Evolutionary conservation across 83 land plant species (phyloP).

Genomic region (Isoetes engelmannii): DNA sequence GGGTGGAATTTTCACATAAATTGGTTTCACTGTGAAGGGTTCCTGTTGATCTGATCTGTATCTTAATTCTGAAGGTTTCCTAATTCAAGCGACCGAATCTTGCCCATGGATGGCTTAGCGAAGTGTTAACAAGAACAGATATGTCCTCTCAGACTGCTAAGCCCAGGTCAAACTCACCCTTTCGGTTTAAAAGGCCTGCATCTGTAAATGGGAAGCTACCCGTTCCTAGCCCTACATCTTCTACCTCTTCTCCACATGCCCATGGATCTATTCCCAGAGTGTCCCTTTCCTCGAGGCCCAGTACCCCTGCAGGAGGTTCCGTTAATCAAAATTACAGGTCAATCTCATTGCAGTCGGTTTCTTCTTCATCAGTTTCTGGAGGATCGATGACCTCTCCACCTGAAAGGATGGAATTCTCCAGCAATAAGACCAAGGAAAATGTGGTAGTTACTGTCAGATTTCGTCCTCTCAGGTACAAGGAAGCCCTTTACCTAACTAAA

Average conservation of each 20-base stretch:
- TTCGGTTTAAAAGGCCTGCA: not conserved
- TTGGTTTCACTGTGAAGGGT: too few relatives aligned
- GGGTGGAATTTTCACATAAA: too few relatives aligned
- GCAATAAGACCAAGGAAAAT: slow-evolving; percentile 12
- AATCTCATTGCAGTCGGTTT: slow-evolving; percentile 1
- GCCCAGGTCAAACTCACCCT: slow-evolving; percentile 13
- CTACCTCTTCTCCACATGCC: not conserved
- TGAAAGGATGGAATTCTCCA: not conserved
- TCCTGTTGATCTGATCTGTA: too few relatives aligned
- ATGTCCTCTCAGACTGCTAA: too few relatives aligned
- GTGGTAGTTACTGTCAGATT: slow-evolving; percentile 12
- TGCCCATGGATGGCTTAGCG: too few relatives aligned
- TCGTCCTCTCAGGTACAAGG: slow-evolving; percentile 9
- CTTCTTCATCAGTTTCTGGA: not conserved
- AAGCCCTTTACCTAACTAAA: not conserved
- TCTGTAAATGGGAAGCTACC: slow-evolving; percentile 10
- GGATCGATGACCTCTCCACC: not conserved
- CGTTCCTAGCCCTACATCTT: not conserved
- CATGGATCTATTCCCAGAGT: not conserved
- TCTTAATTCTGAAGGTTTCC: too few relatives aligned
- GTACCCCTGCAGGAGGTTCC: not conserved
- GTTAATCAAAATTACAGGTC: slow-evolving; percentile 2
- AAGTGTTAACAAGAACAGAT: too few relatives aligned
- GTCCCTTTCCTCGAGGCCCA: not conserved
- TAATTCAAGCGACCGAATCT: too few relatives aligned